These are phyloP conservation scores for Ocimum tenuiflorum DNA, from an alignment of 257 asterid species.

Conservation along the genomic window DNA sequence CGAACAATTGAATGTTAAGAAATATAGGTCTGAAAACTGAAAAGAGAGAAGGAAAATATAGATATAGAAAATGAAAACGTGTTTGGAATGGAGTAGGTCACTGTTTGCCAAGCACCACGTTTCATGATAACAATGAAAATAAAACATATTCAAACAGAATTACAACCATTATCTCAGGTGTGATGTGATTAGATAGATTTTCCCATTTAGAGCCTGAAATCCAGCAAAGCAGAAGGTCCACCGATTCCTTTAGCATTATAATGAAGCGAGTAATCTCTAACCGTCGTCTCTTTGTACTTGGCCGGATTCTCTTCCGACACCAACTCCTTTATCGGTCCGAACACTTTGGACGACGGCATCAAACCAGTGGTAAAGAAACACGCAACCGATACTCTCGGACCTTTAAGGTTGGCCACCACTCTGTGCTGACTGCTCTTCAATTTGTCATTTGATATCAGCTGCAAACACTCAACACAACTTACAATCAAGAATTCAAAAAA, in stretches of 20 bases:
- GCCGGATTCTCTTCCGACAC: conserved; percentile 40
- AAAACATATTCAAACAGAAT: not conserved
- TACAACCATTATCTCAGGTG: not conserved
- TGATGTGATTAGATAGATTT: too few species aligned
- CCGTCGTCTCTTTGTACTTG: conserved; percentile 34
- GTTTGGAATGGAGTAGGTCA: too few species aligned
- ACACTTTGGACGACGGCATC: conserved; percentile 30
- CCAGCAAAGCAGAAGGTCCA: conserved; percentile 35
- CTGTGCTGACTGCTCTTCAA: conserved; percentile 42
- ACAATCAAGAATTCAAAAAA: not conserved
- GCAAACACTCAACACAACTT: not conserved
- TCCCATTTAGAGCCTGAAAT: conserved; percentile 28
- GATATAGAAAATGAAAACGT: too few species aligned
- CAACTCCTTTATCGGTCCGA: conserved; percentile 50
- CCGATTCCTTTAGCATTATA: conserved; percentile 43
- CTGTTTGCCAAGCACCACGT: too few species aligned
- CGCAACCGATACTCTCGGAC: conserved; percentile 51
- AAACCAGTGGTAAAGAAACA: conserved; percentile 43
- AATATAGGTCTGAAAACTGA: too few species aligned
- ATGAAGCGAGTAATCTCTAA: conserved; percentile 37
- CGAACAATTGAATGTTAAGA: too few species aligned
- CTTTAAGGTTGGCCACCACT: conserved; percentile 30
- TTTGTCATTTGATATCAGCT: conserved; percentile 50
- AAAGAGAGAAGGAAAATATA: too few species aligned
- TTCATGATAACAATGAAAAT: too few species aligned